phyloP scores from a whole-genome alignment of 495 filamentous ascomycete genomes.

The Aspergillus wentii region DNA sequence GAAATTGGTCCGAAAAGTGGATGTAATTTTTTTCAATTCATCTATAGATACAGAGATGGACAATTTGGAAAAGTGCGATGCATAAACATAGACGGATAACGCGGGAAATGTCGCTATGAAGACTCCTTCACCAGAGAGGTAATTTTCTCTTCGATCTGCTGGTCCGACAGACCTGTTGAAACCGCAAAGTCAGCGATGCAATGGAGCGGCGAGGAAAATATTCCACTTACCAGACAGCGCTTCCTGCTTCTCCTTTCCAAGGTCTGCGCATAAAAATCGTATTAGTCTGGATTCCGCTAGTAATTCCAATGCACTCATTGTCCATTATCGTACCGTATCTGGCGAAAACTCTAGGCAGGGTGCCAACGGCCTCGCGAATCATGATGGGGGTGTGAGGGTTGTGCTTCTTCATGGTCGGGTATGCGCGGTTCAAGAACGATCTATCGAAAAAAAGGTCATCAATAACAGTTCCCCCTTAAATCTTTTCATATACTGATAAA shows the following conservation, averaged over 20 bases:
- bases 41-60: constrained; percentile 41
- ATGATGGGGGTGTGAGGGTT: constrained; percentile 93
- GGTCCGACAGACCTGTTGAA: constrained; percentile 72
- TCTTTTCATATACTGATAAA: not conserved
- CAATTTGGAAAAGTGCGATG: constrained; percentile 21
- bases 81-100: constrained; percentile 23
- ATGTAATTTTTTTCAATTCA: constrained; percentile 27
- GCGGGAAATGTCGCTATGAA: constrained; percentile 24
- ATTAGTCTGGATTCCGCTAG: not conserved
- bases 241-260: constrained; percentile 84
- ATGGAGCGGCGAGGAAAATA: constrained; percentile 1
- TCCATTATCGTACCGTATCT: constrained; percentile 69
- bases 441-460: constrained; percentile 38
- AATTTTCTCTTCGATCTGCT: constrained; percentile 88
- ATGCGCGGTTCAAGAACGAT: constrained; percentile 83
- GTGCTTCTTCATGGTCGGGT: constrained; percentile 99
- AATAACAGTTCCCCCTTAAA: not conserved
- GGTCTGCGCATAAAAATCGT: constrained; percentile 63
- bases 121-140: constrained; percentile 70
- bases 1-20: too few species aligned
- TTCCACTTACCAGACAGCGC: constrained; percentile 62
- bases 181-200: not conserved
- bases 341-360: constrained; percentile 80
- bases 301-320: constrained; percentile 9
- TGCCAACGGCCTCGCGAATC: constrained; percentile 82